Evolutionary conservation across 306 rosid species (phyloP), one percentile per base, ranked within the genome.

Genomic region (Arachis stenosperma): DNA sequence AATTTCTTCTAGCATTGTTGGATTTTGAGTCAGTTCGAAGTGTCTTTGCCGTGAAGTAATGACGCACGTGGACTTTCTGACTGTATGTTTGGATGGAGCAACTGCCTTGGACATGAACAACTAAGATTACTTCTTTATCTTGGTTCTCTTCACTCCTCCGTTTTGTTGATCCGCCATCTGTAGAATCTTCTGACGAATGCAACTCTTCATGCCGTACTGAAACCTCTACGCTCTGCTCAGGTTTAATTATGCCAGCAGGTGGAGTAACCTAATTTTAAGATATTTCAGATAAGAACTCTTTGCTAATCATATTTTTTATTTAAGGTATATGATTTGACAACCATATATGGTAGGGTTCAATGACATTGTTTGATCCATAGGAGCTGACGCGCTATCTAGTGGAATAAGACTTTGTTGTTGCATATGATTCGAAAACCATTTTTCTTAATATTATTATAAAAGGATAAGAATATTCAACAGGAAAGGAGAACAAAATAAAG

Each of bases 121-220:
- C 82, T 82, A 91, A 78, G 67, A 82, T 82, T 37, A 88, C 89
- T 79, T 92, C 96, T 80, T 88, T 91, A 47, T 95, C 96, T 55
- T 92, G 82, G 39, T 89, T 87, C 84, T 91, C 97, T 80, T 92
- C 99, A 60, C 78, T 81, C 98, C 92, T 86, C 96, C 97, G 84
- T 75, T 83, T 90, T 64, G 88, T 93, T 51, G 92, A 93, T 74
- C 86, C 75, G 59, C 98, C 97, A 58, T 95, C 95, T 5, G 78
- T 88, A 54, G 60, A 71, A 80, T 90, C 98, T 84, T 90, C 97
- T 2, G 70, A 65, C 17, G 86, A 39, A 73, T 80, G 90, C 59
- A 78, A 69, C 46, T 91, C 97, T 80, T 95, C 96, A 65, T 83
- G 96, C 57, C 79, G 91, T 44, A 95, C 78, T 4, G 89, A 87